Base-by-base conservation (phyloP, 2,329 filamentous ascomycete species). In the Hirsutella thompsonii region DNA sequence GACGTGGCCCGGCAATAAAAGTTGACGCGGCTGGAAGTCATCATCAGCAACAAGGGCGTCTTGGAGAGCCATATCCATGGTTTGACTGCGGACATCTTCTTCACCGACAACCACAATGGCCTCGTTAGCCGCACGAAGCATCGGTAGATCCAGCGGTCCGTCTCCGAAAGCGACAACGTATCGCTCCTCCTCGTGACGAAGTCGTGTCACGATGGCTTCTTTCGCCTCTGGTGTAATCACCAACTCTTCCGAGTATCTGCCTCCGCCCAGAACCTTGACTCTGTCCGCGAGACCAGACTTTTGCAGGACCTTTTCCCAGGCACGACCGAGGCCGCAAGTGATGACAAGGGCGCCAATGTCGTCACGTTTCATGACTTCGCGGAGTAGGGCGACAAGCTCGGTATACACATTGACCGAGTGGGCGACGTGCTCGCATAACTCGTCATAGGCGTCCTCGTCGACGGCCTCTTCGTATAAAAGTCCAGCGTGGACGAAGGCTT, bases 141-240 rank as follows among this genome's bases (percentile, higher is more conserved):
- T 82, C 0, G 58, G 54, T 16, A 81, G 32, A 47, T 81, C 78
- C 6, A 79, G 44, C 0, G 62, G 62, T 46, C 76, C 75, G 47
- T 80, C 75, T n/a, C 76, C 76, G 47, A 81, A 75, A 0, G 72
- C 76, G 52, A 60, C 68, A 16, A 79, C 68, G 66, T 36, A 74
- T 63, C 63, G 36, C 0, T 55, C 3, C 33, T 66, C 46, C 0
- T 16, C 16, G 0, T 58, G 20, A 40, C 55, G 57, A 18, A 79
- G 51, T 2, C 51, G 57, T 2, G 39, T 39, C 1, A 76, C 70
- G 20, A 79, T 34, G 0, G 48, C 49, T 2, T 57, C 66, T 52
- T 81, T 82, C 18, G 70, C 55, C 0, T 44, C 47, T 6, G 66
- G 57, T 1, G 69, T 75, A 20, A 82, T 60, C 11, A 80, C 63